Evolutionary conservation across 352 stramenopile genomes (phyloP), one percentile per base, ranked within the genome.

Genomic region (Globisporangium canariense): DNA sequence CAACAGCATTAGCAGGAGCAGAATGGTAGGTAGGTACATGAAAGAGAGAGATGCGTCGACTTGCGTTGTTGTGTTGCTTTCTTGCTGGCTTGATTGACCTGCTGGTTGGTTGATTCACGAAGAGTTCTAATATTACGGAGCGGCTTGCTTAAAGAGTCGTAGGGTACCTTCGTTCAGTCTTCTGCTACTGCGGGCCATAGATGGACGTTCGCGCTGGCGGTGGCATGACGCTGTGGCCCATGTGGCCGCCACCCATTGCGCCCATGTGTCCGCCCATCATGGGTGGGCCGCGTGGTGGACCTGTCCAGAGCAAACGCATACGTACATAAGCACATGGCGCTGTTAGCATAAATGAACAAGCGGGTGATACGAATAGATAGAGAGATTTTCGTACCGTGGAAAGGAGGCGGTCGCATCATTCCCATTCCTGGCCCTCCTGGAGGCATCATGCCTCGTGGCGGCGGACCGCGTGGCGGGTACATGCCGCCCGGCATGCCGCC

Each of bases 351-450:
- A 28, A 1, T 1, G 18, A 32, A 45, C 7, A 57, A 43, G 9
- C 34, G 5, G 16, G 20, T 5, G 58, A 13, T 14, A 22, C n/a
- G 36, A 3, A 38, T 41, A 13, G 25, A 41, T 11, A 59, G 1
- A 41, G 9, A 8, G 22, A 25, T 25, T 25, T 25, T 32, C 62
- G 25, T 64, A 80, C 77, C 79, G 68, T 77, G 66, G 65, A 89
- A 86, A 64, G 88, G 88, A 20, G 86, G 86, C 9, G 86, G 86
- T 36, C 86, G 79, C 86, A 94, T 93, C 74, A 83, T 80, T 28
- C 69, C 68, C 45, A 51, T 58, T 54, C 49, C 49, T 28, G 72
- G 53, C 32, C 81, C 61, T 45, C 73, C 66, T 32, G 73, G 84
- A 53, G 79, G 77, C 73, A 94, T 88, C 80, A 92, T 93, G 5